Conservation (phyloP, 2,329 filamentous ascomycete genomes). For the Monosporascus sp. region DNA sequence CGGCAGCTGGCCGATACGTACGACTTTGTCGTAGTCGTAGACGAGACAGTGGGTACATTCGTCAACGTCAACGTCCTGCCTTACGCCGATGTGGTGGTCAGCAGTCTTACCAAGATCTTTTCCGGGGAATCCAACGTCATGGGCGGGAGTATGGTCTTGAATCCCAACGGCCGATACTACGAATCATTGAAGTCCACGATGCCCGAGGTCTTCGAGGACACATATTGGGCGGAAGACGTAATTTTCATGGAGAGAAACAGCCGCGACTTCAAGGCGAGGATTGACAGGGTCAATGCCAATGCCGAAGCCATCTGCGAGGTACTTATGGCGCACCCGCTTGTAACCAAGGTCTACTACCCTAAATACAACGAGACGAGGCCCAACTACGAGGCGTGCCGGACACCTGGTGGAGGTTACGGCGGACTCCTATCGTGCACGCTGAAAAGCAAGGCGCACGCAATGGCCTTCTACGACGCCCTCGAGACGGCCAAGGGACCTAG, state of each 20-base stretch:
- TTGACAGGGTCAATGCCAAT: slow-evolving; percentile 79
- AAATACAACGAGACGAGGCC: slow-evolving; percentile 64
- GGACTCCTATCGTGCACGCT: slow-evolving; percentile 85
- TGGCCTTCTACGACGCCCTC: slow-evolving; percentile 78
- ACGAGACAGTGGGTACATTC: slow-evolving; percentile 96
- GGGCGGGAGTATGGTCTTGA: slow-evolving; percentile 71
- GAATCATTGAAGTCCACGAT: slow-evolving; percentile 60
- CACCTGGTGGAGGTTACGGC: slow-evolving; percentile 76
- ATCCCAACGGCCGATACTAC: slow-evolving; percentile 67
- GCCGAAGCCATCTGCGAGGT: slow-evolving; percentile 77
- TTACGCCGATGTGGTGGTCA: slow-evolving; percentile 85
- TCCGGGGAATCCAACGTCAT: slow-evolving; percentile 98
- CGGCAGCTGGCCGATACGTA: slow-evolving; percentile 72
- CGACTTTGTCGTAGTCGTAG: slow-evolving; percentile 84
- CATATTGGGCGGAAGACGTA: slow-evolving; percentile 89
- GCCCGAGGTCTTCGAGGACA: slow-evolving; percentile 69
- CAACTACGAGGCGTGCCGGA: slow-evolving; percentile 74
- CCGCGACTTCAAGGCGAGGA: slow-evolving; percentile 78
- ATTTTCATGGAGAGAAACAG: slow-evolving; percentile 96
- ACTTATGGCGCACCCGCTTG: slow-evolving; percentile 52
- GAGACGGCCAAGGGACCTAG: slow-evolving; percentile 91
- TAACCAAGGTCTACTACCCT: slow-evolving; percentile 83
- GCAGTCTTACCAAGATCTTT: slow-evolving; percentile 94
- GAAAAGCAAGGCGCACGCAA: slow-evolving; percentile 60
- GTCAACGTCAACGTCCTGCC: slow-evolving; percentile 91